Percentiles rank a stretch among this genome's conserved stretches.
Conservation (phyloP, 441 rosid genomes). For the Bocquillonia castaneifolia region DNA sequence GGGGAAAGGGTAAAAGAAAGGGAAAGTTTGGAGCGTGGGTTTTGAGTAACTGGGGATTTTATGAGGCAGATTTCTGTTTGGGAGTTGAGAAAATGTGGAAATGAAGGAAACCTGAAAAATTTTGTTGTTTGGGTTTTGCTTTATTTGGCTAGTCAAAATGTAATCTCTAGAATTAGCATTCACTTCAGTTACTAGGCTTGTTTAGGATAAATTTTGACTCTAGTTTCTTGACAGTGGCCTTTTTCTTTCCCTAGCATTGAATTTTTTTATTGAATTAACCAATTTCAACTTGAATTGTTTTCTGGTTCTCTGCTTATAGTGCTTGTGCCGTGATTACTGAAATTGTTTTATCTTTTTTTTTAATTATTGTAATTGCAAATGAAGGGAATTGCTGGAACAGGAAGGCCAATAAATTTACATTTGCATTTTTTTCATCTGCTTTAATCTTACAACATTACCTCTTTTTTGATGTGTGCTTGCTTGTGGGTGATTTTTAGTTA, state of each 20-base stretch:
- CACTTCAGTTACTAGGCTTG: neutral
- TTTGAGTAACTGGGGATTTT: neutral
- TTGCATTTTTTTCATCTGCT: neutral
- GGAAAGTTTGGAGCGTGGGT: slow-evolving; percentile 1
- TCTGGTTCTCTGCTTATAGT: neutral
- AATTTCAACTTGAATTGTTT: neutral
- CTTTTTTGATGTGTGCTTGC: slow-evolving; percentile 19
- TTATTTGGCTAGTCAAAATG: neutral
- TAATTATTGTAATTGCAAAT: neutral
- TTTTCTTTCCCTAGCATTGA: no score
- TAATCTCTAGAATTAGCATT: neutral
- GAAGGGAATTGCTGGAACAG: neutral
- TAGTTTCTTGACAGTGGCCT: neutral
- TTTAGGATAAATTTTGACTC: neutral
- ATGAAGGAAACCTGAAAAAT: neutral
- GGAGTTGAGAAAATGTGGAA: slow-evolving; percentile 9
- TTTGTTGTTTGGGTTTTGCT: neutral
- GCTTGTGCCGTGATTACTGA: neutral
- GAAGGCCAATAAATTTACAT: neutral
- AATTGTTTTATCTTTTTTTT: neutral
- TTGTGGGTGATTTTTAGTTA: slow-evolving; percentile 39
- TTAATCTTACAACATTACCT: slow-evolving; percentile 2
- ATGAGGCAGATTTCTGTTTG: slow-evolving; percentile 11
- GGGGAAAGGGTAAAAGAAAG: neutral
- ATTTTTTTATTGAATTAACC: neutral